Evolutionary conservation across 306 rosid species (phyloP), one percentile per base, ranked within the genome.

Genomic region (Quercus glauca): DNA sequence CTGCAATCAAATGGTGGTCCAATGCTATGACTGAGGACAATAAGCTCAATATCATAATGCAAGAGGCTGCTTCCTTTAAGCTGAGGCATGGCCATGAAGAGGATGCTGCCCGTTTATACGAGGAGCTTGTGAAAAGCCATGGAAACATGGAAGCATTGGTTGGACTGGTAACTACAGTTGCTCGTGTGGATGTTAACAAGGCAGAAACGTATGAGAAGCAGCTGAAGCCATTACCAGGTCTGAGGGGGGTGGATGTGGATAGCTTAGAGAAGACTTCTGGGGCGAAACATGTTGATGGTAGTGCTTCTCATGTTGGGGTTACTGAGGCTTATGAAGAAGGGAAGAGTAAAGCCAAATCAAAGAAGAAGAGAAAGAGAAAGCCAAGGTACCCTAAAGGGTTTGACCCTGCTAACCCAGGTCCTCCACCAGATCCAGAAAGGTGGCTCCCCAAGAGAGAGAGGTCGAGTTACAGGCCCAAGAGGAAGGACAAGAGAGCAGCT

Each of bases 381-480:
- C 98, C 97, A 60, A 91, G 80, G 87, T 96, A 96, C 84, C 99
- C 98, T 49, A 96, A 91, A 87, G 98, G 99, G 79, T 96, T 88
- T 81, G 97, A 96, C 82, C 98, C 97, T 7, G 93, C 91, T 17
- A 96, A 93, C 78, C 98, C 98, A 43, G 99, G 99, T 78, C 97
- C 99, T 65, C 94, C 94, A 31, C 99, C 98, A 4, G 99, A 96
- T 82, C 99, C 99, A 17, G 98, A 93, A 80, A 89, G 99, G 80
- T 96, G 99, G 99, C 99, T 96, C 82, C 99, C 99, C 13, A 96
- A 80, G 91, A 88, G 98, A 79, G 98, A 96, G 78, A 91, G 99
- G 73, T 96, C 99, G 18, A 91, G 93, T 65, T 96, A 79, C 75
- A 91, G 98, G 87, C 99, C 99, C 7, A 96, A 91, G 90, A 88